Percentiles rank a stretch among this genome's conserved stretches.
Evolutionary conservation across 2,329 filamentous ascomycete species (phyloP).

Genomic region (Penicillium sp.): DNA sequence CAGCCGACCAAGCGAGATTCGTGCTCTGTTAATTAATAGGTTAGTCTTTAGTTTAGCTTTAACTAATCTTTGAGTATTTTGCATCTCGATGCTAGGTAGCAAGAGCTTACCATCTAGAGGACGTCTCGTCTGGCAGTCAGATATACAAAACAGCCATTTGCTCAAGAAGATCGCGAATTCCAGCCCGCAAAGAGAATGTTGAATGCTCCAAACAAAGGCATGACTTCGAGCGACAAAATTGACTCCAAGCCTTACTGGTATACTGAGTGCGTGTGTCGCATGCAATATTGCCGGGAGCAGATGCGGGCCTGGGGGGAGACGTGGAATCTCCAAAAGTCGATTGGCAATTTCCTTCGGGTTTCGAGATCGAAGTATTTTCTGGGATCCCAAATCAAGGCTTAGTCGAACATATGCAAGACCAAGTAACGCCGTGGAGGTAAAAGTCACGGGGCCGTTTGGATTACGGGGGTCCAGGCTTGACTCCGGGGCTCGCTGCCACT

Average conservation of each 20-base stretch:
- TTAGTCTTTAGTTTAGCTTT: background rate
- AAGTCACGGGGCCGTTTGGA: constrained; percentile 63
- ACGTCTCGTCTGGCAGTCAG: background rate
- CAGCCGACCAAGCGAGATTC: constrained; percentile 20
- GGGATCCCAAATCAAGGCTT: constrained; percentile 25
- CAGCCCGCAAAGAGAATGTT: constrained; percentile 30
- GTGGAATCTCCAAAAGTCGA: constrained; percentile 50
- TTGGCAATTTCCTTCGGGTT: constrained; percentile 57
- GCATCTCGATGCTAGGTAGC: no score
- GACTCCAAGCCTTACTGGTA: constrained; percentile 41
- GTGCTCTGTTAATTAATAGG: constrained; percentile 8
- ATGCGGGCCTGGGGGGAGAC: constrained; percentile 56
- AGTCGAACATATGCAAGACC: constrained; percentile 60
- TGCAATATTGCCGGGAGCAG: constrained; percentile 68
- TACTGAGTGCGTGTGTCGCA: constrained; percentile 68
- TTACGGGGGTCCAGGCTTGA: constrained; percentile 38
- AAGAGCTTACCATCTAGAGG: background rate
- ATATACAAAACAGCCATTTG: constrained; percentile 25
- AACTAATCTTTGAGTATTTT: no score
- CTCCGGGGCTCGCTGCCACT: constrained; percentile 47
- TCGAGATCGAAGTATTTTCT: constrained; percentile 62
- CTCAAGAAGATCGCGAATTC: constrained; percentile 30
- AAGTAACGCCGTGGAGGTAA: constrained; percentile 67
- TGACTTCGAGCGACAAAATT: constrained; percentile 25
- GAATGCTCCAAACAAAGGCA: constrained; percentile 29